A percentile compares a stretch with the other conserved stretches of the same genome.
phyloP scores from a whole-genome alignment of 2,329 filamentous ascomycete genomes.

The Verruconis gallopava region DNA sequence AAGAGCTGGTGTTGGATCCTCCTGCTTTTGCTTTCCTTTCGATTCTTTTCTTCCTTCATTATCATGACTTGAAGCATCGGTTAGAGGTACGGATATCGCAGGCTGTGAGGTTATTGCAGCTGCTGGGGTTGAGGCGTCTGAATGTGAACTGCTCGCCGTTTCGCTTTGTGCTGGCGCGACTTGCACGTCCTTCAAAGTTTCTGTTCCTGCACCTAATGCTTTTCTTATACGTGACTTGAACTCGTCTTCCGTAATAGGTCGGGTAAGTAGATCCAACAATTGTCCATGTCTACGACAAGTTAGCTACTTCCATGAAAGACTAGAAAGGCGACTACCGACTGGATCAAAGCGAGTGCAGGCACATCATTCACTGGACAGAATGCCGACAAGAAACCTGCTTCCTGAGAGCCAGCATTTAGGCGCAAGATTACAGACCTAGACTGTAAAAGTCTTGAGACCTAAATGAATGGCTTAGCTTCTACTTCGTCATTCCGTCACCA shows the following conservation, averaged over 20 bases:
- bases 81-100: too few species aligned
- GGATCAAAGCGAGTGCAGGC: constrained; percentile 71
- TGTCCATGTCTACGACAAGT: constrained; percentile 48
- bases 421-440: constrained; percentile 56
- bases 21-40: constrained; percentile 8
- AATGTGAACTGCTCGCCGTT: constrained; percentile 18
- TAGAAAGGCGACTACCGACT: constrained; percentile 32
- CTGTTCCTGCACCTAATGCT: constrained; percentile 23
- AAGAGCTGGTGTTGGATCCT: constrained; percentile 23
- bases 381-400: constrained; percentile 68
- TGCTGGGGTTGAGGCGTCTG: too few species aligned
- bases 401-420: constrained; percentile 58
- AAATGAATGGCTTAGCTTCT: constrained; percentile 8
- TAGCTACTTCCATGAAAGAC: constrained; percentile 10
- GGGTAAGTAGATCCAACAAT: constrained; percentile 61
- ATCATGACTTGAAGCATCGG: too few species aligned
- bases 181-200: neutral
- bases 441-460: constrained; percentile 38
- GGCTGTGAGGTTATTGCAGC: too few species aligned
- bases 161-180: constrained; percentile 18
- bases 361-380: constrained; percentile 69
- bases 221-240: constrained; percentile 46
- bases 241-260: constrained; percentile 50
- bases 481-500: neutral
- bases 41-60: neutral